Base-by-base conservation (phyloP, 2,329 filamentous ascomycete genomes). In the Chaetomiaceae sp. region DNA sequence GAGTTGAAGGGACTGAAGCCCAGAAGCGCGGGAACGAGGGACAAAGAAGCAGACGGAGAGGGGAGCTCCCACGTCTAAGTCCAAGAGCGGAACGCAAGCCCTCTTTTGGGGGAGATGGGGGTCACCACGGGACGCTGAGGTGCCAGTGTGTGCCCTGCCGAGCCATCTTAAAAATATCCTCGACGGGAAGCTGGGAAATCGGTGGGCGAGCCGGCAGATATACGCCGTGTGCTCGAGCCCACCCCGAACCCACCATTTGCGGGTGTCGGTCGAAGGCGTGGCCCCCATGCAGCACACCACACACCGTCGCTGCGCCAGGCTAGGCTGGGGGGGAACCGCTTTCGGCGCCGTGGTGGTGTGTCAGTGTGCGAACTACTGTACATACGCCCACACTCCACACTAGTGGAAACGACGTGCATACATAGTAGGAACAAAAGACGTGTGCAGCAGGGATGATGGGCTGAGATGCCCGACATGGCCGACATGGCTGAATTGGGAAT, bases 181-280 rank as follows among this genome's bases (percentile, higher is more conserved):
- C 34, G 50, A 43, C 11, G 20, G 10, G 33, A 51, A 48, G 33
- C 41, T n/a, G n/a, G n/a, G n/a, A n/a, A n/a, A n/a, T n/a, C n/a
- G n/a, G n/a, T 46, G 56, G 53, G 50, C 16, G 13, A 51, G 43
- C 51, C 58, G 59, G 56, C 55, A 61, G 48, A 58, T 60, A 59
- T 61, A 58, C 48, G 29, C 48, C 32, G 49, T 54, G 58, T 56
- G 60, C 60, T 60, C 58, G 55, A 59, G 53, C 60, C 37, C 51
- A 43, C 40, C 23, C 44, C 42, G 50, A 27, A 45, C 44, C 38
- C 42, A 33, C 33, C 30, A 46, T 23, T 30, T 16, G 20, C 34
- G 14, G 37, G 9, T 7, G 13, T 13, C 18, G n/a, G n/a, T n/a
- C n/a, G n/a, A n/a, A n/a, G n/a, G n/a, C n/a, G n/a, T n/a, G n/a